These are phyloP conservation scores for Plasmodium malariae DNA, from an alignment of 169 alveolate species.

Conservation along the genomic window DNA sequence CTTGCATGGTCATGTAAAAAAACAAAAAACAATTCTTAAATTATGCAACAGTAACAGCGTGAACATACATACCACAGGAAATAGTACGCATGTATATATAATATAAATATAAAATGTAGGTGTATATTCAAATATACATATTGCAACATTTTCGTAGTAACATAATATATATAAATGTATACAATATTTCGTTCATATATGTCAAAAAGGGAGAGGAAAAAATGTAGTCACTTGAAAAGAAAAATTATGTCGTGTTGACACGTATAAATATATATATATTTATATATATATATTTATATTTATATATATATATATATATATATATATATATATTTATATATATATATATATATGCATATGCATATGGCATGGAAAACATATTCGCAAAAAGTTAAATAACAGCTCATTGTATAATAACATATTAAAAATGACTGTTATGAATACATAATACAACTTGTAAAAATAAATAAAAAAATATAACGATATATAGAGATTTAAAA, in stretches of 20 bases:
- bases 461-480: no score
- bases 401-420: neutral
- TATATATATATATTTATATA: neutral
- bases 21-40: neutral
- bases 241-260: neutral
- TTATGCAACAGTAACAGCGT: neutral
- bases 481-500: no score
- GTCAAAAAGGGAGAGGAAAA: neutral
- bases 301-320: neutral
- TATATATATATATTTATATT: neutral
- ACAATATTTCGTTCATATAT: neutral
- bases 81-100: neutral
- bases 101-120: neutral
- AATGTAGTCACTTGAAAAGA: no score
- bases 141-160: neutral
- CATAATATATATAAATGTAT: neutral
- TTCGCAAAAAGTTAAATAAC: neutral
- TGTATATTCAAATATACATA: neutral
- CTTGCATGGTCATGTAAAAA: slow-evolving; percentile 22
- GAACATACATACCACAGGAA: no score
- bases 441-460: no score
- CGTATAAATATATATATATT: no score
- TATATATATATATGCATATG: neutral
- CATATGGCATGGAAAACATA: neutral
- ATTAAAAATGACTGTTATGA: no score